These are phyloP conservation scores for Paramecium octaurelia DNA, from an alignment of 73 alveolate species.

Conservation along the genomic window DNA sequence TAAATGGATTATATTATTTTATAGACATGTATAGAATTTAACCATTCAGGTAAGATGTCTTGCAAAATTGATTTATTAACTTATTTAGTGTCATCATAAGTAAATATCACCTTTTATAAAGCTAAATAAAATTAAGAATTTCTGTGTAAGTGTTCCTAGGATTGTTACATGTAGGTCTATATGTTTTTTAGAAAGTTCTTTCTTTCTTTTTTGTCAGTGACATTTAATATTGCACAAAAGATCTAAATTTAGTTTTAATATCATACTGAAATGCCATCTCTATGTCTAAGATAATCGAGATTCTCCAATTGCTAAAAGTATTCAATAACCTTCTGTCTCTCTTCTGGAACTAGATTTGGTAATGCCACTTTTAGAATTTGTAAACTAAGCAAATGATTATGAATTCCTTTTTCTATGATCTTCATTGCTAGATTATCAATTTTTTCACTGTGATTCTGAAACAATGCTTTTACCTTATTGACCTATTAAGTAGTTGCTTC, in stretches of 20 bases:
- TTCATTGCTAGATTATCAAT: constrained; percentile 42
- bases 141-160: not conserved
- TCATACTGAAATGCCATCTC: constrained; percentile 3
- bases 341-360: constrained; percentile 9
- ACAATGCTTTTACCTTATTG: not conserved
- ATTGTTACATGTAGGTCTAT: not conserved
- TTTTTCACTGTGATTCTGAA: not conserved
- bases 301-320: not conserved
- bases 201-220: constrained; percentile 14
- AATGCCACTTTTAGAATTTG: not conserved
- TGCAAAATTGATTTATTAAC: not conserved
- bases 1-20: not conserved
- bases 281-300: not conserved
- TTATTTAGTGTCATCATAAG: constrained; percentile 24
- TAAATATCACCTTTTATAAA: not conserved
- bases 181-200: not conserved
- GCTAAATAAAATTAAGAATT: constrained; percentile 16
- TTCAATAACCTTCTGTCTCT: constrained; percentile 25
- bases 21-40: not conserved
- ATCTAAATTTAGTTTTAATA: not conserved
- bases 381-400: constrained; percentile 13
- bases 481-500: not conserved
- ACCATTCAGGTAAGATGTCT: not conserved
- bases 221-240: constrained; percentile 26
- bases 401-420: constrained; percentile 37